Evolutionary conservation across 768 basidiomycete species (phyloP).

Genomic region (Trametes meyenii): DNA sequence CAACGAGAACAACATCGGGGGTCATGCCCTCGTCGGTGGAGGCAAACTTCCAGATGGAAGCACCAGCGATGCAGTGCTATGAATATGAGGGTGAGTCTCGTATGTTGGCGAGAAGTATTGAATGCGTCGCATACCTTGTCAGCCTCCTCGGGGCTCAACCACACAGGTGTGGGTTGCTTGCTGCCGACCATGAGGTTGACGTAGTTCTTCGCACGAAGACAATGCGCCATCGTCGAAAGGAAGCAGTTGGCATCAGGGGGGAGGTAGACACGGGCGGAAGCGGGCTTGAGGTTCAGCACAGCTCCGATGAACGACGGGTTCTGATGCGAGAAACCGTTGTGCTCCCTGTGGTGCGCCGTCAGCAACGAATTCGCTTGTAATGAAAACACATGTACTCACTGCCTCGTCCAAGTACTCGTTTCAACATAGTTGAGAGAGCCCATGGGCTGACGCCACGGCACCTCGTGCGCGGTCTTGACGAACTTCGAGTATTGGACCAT

Average conservation of each 20-base stretch:
- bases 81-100: background rate
- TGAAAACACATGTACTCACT: constrained; percentile 31
- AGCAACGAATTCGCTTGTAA: background rate
- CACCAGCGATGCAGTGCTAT: constrained; percentile 85
- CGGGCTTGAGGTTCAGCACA: constrained; percentile 77
- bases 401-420: constrained; percentile 84
- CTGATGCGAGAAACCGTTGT: constrained; percentile 91
- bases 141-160: constrained; percentile 77
- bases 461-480: constrained; percentile 73
- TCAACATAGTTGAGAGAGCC: constrained; percentile 86
- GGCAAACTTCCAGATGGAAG: constrained; percentile 84
- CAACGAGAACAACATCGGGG: constrained; percentile 83
- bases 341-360: constrained; percentile 42
- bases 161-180: constrained; percentile 82
- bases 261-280: constrained; percentile 74
- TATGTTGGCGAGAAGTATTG: too few relatives aligned
- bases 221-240: constrained; percentile 82
- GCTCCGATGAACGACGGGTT: constrained; percentile 86
- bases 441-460: constrained; percentile 69
- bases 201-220: constrained; percentile 82
- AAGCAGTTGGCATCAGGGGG: constrained; percentile 92
- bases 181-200: constrained; percentile 88
- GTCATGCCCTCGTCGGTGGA: constrained; percentile 71
- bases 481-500: constrained; percentile 91
- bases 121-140: constrained; percentile 46